Evolutionary conservation across 1,284 basidiomycete genomes (phyloP).

Genomic region (Ustilago hordei): DNA sequence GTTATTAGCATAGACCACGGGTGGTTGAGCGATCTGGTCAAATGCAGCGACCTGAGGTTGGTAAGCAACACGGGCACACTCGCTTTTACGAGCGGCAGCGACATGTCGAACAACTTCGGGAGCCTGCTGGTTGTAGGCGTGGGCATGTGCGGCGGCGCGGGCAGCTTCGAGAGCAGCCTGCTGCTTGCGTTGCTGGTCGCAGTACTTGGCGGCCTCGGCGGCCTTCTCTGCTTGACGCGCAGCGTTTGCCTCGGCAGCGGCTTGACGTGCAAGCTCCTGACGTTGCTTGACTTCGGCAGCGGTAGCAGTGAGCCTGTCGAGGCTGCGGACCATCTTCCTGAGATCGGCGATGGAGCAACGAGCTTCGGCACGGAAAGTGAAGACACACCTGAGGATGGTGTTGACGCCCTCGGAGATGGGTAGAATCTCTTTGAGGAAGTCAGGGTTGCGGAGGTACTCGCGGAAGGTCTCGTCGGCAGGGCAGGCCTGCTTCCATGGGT

Average conservation of each 20-base stretch:
- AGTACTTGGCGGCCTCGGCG: conserved; percentile 38
- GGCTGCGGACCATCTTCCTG: conserved; percentile 54
- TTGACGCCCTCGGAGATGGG: conserved; percentile 67
- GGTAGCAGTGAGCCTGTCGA: conserved; percentile 65
- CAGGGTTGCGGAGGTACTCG: conserved; percentile 64
- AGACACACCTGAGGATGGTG: conserved; percentile 64
- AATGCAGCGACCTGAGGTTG: conserved; percentile 39
- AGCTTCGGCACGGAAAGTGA: conserved; percentile 63
- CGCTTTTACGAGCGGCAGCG: conserved; percentile 36
- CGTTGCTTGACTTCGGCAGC: conserved; percentile 54
- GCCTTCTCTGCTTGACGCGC: conserved; percentile 48
- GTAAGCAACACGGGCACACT: conserved; percentile 23
- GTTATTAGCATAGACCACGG: conserved; percentile 31
- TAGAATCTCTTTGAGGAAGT: conserved; percentile 66
- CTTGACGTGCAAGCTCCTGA: conserved; percentile 43
- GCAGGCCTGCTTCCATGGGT: conserved; percentile 86
- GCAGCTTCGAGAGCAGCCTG: conserved; percentile 43
- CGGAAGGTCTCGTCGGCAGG: conserved; percentile 79
- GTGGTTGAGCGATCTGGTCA: conserved; percentile 21
- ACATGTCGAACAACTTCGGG: conserved; percentile 35
- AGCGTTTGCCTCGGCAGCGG: conserved; percentile 43
- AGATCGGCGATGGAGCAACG: conserved; percentile 62
- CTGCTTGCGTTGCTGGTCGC: conserved; percentile 40
- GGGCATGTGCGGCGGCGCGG: conserved; percentile 21
- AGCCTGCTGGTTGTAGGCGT: conserved; percentile 18